Evolutionary conservation across 805 yeast species (phyloP).

Genomic region (Schwanniomyces vanrijiae): DNA sequence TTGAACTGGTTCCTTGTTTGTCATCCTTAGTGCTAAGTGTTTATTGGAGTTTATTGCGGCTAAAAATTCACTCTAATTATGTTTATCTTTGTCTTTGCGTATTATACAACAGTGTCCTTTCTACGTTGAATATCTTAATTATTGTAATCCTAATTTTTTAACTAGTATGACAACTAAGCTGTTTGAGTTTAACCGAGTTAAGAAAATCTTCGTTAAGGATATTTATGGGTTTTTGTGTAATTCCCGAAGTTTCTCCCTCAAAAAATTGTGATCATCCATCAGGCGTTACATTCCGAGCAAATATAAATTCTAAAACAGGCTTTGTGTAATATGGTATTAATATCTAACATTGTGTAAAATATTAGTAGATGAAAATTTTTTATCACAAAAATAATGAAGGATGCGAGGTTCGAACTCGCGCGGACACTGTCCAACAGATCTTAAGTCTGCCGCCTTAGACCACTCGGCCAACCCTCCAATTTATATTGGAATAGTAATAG

Average conservation of each 20-base stretch:
- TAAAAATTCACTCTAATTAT: neutral
- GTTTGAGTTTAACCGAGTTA: neutral
- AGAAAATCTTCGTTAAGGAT: neutral
- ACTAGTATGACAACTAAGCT: neutral
- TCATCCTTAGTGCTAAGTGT: neutral
- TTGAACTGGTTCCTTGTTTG: neutral
- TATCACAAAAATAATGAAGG: conserved; percentile 33
- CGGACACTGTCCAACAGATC: conserved; percentile 47
- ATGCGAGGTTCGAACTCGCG: conserved; percentile 51
- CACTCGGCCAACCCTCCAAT: conserved; percentile 49
- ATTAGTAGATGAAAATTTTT: neutral
- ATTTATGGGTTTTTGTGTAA: conserved; percentile 2
- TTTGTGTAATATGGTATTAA: neutral
- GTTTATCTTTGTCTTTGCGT: neutral
- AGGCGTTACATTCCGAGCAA: neutral
- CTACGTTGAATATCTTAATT: neutral
- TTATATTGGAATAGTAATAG: no score
- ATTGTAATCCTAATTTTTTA: neutral
- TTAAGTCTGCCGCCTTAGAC: conserved; percentile 50
- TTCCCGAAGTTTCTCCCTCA: neutral
- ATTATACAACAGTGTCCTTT: neutral
- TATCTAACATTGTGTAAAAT: no score
- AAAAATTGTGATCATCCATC: neutral
- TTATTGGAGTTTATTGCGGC: neutral
- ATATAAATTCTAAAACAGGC: neutral